phyloP scores from a whole-genome alignment of 1,139 yeast genomes.

The Saccharomyces pastorianus region DNA sequence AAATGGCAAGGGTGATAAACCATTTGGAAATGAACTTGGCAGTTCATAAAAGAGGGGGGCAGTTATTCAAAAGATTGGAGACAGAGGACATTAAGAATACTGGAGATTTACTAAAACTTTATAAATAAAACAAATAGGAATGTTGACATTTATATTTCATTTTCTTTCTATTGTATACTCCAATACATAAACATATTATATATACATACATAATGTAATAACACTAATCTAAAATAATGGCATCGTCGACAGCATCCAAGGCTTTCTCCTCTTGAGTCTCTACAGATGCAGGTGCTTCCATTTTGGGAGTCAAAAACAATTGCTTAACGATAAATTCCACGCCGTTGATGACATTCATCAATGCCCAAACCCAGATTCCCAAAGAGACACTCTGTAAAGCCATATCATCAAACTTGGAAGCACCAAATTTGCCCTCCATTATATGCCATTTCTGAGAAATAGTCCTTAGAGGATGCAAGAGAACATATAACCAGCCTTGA shows the following conservation, averaged over 20 bases:
- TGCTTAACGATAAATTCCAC: conserved; percentile 21
- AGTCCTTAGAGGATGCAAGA: conserved; percentile 21
- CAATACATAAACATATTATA: background rate
- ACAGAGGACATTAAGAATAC: background rate
- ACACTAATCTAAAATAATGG: background rate
- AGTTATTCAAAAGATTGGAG: background rate
- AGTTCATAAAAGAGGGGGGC: background rate
- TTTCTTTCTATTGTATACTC: background rate
- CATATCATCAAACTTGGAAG: conserved; percentile 2
- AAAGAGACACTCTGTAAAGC: conserved; percentile 24
- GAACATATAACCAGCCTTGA: conserved; percentile 29
- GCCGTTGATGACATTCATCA: conserved; percentile 22
- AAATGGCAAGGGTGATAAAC: conserved; percentile 6
- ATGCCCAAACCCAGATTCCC: conserved; percentile 32
- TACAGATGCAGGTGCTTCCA: background rate
- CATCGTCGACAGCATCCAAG: conserved; percentile 1
- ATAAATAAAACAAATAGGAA: background rate
- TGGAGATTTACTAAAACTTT: background rate
- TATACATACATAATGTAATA: background rate
- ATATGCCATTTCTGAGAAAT: conserved; percentile 1
- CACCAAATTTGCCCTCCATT: background rate
- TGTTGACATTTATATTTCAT: background rate
- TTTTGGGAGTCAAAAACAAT: conserved; percentile 6
- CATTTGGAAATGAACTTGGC: conserved; percentile 6
- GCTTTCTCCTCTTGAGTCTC: background rate